Base-by-base conservation (phyloP, 2,329 filamentous ascomycete species). In the Monosporascus cannonballus region DNA sequence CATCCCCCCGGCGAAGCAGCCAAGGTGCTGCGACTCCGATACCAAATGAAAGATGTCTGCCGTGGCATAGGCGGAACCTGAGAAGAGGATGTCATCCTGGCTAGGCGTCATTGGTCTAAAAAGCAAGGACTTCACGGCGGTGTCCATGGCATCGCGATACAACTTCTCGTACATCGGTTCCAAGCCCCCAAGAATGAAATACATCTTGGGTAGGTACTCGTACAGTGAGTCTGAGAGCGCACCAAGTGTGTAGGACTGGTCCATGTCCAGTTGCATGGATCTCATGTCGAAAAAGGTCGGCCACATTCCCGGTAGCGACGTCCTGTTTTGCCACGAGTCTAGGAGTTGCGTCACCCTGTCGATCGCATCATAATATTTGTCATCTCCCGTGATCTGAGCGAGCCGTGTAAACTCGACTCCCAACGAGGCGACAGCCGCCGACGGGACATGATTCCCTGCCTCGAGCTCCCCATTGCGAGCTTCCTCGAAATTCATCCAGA, bases 271-370 rank as follows among this genome's bases (percentile, higher is more conserved):
- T 60, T 63, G 72, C 66, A 71, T 74, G 77, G 57, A 78, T 72
- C 61, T 74, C 73, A 69, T 78, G 66, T 91, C 80, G 48, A 93
- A 70, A 48, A 74, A 73, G 20, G 79, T 76, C 1, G 87, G 88
- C 86, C 86, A 94, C 74, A 94, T 78, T 3, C 90, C 89, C 0
- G 89, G 89, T 6, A 93, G 68, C n/a, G 72, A 74, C 0, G 89
- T 91, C 4, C 75, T 68, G 61, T 84, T 83, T 69, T 94, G 89
- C 50, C 81, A 80, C 39, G 76, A 73, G 50, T 86, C 78, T n/a
- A 95, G 76, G 22, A 85, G 79, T 53, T 86, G 78, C 8, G 86
- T 89, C 47, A 95, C 82, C 9, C 87, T 80, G 53, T 86, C 84
- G 52, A 90, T 79, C 1, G 88, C 89, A 65, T 92, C 89, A 63